These are phyloP conservation scores for Cichorium intybus DNA, from an alignment of 140 eudicot genomes.

Conservation along the genomic window DNA sequence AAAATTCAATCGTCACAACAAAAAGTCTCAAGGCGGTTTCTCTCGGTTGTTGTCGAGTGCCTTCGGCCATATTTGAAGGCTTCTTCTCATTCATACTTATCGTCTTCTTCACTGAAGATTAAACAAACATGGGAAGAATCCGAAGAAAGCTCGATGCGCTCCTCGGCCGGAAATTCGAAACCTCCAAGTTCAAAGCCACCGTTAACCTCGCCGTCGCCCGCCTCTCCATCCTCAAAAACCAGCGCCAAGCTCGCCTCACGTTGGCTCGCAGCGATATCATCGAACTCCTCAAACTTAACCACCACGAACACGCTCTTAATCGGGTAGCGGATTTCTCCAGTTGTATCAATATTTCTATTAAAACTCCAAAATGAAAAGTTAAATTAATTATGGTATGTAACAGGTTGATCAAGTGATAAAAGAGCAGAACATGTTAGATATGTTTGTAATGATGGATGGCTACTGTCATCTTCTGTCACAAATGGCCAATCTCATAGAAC, in stretches of 20 bases:
- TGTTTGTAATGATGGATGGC: conserved; percentile 42
- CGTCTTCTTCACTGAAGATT: background rate
- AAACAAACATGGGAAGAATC: conserved; percentile 29
- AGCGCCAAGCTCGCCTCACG: conserved; percentile 52
- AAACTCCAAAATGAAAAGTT: background rate
- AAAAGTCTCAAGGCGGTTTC: conserved; percentile 14
- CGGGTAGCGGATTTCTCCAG: conserved; percentile 36
- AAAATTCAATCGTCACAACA: conserved; percentile 7
- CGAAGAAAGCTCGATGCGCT: conserved; percentile 72
- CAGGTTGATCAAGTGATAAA: conserved; percentile 45
- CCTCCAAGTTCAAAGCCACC: conserved; percentile 52
- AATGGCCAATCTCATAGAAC: conserved; percentile 33
- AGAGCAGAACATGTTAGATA: conserved; percentile 47
- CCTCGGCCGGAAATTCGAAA: conserved; percentile 58
- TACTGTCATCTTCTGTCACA: conserved; percentile 33
- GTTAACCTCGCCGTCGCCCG: conserved; percentile 57
- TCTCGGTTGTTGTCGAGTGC: conserved; percentile 14
- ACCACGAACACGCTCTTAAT: conserved; percentile 74
- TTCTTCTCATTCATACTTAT: conserved; percentile 21
- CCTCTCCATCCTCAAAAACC: conserved; percentile 59
- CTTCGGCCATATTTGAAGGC: background rate
- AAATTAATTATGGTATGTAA: background rate
- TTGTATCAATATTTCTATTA: background rate
- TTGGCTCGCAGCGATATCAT: conserved; percentile 59
- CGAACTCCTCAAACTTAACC: conserved; percentile 59